A percentile compares a stretch with the other conserved stretches of the same genome.
phyloP scores from a whole-genome alignment of 208 protist species.

The Acanthamoeba royreba region DNA sequence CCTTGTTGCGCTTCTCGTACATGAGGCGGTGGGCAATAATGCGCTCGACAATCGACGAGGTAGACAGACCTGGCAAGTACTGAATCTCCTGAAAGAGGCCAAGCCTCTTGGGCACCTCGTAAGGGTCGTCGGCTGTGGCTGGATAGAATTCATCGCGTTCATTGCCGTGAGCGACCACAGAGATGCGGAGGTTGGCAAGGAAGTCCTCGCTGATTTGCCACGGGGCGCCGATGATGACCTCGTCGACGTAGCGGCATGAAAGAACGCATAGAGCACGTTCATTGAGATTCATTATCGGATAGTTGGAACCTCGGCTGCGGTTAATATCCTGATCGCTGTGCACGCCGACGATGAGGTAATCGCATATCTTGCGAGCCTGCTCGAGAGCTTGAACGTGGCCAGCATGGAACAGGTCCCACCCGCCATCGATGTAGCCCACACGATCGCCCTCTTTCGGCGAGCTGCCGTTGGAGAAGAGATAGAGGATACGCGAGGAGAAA shows the following conservation, averaged over 20 bases:
- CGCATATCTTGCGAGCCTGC: slow-evolving; percentile 87
- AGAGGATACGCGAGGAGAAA: slow-evolving; percentile 43
- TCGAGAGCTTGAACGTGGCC: slow-evolving; percentile 93
- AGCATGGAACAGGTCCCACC: slow-evolving; percentile 96
- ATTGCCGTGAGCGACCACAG: slow-evolving; percentile 85
- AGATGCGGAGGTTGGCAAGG: slow-evolving; percentile 85
- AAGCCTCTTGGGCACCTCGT: slow-evolving; percentile 80
- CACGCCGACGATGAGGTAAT: slow-evolving; percentile 96
- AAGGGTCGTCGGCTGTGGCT: slow-evolving; percentile 32
- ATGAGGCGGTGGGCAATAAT: slow-evolving; percentile 67
- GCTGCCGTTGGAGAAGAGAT: slow-evolving; percentile 85
- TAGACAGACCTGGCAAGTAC: slow-evolving; percentile 46
- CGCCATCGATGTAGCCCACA: slow-evolving; percentile 95
- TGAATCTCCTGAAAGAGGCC: slow-evolving; percentile 83
- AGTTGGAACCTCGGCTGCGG: slow-evolving; percentile 86
- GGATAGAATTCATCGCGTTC: slow-evolving; percentile 42
- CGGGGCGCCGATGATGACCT: slow-evolving; percentile 96
- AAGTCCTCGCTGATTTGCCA: slow-evolving; percentile 88
- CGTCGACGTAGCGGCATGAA: slow-evolving; percentile 95
- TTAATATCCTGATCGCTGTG: slow-evolving; percentile 87
- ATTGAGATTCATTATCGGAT: slow-evolving; percentile 98
- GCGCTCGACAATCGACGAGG: slow-evolving; percentile 63
- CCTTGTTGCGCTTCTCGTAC: slow-evolving; percentile 18
- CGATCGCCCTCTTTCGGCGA: slow-evolving; percentile 86
- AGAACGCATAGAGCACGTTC: slow-evolving; percentile 95